phyloP scores from a whole-genome alignment of 306 rosid species.

The Dalbergia cultrata region DNA sequence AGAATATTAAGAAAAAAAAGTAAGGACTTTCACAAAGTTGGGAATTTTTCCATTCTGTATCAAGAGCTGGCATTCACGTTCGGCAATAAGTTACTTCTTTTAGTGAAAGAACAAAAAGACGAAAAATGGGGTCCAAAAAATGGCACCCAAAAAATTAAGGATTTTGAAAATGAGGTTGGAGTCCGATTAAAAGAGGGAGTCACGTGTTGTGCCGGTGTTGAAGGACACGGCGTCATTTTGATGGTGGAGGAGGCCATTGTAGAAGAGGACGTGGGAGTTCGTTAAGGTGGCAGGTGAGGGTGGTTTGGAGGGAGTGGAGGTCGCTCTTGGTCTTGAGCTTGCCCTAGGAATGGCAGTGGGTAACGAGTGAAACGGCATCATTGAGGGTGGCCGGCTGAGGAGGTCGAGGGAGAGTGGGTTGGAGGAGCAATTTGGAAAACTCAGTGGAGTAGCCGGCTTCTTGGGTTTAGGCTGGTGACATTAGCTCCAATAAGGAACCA shows the following conservation, averaged over 20 bases:
- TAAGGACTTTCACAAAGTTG: no score
- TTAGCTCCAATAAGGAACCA: conserved; percentile 73
- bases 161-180: conserved; percentile 49
- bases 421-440: conserved; percentile 51
- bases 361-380: conserved; percentile 65
- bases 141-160: no score
- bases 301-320: conserved; percentile 73
- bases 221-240: conserved; percentile 42
- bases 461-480: conserved; percentile 72
- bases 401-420: conserved; percentile 78
- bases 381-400: conserved; percentile 53
- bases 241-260: conserved; percentile 72
- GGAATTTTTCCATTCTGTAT: no score
- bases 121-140: no score
- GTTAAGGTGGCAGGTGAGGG: conserved; percentile 64
- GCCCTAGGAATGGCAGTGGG: conserved; percentile 65
- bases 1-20: no score
- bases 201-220: conserved; percentile 48
- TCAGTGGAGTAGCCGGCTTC: conserved; percentile 70
- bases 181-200: conserved; percentile 67
- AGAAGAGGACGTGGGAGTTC: conserved; percentile 76
- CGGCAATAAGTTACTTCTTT: no score
- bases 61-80: no score
- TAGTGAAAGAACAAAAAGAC: no score
- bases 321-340: conserved; percentile 92